phyloP scores from a whole-genome alignment of 306 rosid species.

The Quercus cerris region DNA sequence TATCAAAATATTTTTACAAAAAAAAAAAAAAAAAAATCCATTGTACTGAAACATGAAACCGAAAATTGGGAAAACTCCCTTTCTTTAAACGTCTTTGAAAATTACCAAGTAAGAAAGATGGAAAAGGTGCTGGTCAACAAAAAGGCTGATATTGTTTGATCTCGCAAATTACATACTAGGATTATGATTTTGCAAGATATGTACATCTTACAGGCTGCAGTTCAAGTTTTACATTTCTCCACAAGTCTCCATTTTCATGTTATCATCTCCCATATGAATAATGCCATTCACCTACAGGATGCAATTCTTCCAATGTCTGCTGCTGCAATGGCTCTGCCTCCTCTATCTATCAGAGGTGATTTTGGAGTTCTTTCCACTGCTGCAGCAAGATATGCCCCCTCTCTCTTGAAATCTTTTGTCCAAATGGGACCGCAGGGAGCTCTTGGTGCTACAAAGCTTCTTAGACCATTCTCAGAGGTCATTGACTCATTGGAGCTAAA shows the following conservation, averaged over 20 bases:
- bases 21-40: neutral
- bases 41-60: neutral
- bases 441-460: constrained; percentile 76
- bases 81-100: neutral
- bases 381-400: constrained; percentile 85
- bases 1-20: neutral
- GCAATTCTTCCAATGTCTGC: constrained; percentile 84
- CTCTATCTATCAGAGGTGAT: constrained; percentile 85
- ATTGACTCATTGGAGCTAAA: constrained; percentile 68
- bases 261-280: constrained; percentile 16
- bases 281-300: constrained; percentile 53
- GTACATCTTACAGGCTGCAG: neutral
- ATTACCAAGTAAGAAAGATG: neutral
- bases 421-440: constrained; percentile 91
- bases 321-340: constrained; percentile 94
- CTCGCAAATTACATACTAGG: neutral
- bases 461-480: constrained; percentile 83
- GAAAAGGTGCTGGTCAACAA: neutral
- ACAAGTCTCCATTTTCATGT: neutral
- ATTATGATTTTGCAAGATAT: neutral
- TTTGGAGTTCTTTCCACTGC: constrained; percentile 84
- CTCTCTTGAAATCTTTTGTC: constrained; percentile 73
- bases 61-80: neutral
- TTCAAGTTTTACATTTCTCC: neutral
- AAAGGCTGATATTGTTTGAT: neutral